Evolutionary conservation across 805 yeast genomes (phyloP), one percentile per base, ranked within the genome.

Genomic region (Sugiyamaella marilandica): DNA sequence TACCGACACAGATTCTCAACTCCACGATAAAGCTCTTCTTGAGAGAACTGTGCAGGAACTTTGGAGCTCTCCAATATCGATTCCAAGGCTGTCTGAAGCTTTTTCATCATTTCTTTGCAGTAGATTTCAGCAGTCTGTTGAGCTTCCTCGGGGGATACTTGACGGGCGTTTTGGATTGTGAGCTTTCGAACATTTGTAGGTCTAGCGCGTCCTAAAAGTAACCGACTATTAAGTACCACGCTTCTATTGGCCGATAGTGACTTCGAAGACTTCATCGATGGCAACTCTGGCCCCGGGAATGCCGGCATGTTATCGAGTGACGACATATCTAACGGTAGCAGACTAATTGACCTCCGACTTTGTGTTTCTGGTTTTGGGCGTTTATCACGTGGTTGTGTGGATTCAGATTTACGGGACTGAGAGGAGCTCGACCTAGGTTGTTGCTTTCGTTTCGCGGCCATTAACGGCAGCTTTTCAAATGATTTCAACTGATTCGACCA

Each of bases 1-100:
- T 55, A 58, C 9, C 68, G 58, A 50, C 66, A 62, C 9, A 66
- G 56, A 47, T 60, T 59, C 55, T 65, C 70, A 11, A 63, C 68
- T 10, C 65, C 61, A 10, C 66, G 58, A 46, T 66, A 66, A 10
- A 66, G 60, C 32, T 57, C 65, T 37, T 66, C 70, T 26, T 60
- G 58, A 5, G 69, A 64, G 14, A 50, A 45, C 9, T 47, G 45
- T 5, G 44, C 19, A 14, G 54, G 52, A n/a, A 33, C 33, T 26
- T 16, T 11, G 16, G 29, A 39, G 10, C 34, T 47, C n/a, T 32
- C 34, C 21, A 58, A 43, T 21, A 61, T 61, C 3, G 55, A 33
- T n/a, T 51, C 50, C 36, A 61, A 52, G 7, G 62, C 54, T 2
- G 16, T 35, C 18, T 37, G 35, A 16, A 61, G 52, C 47, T 57